These are phyloP conservation scores for Pyracantha coccinea DNA, from an alignment of 331 rosid species.

Conservation along the genomic window DNA sequence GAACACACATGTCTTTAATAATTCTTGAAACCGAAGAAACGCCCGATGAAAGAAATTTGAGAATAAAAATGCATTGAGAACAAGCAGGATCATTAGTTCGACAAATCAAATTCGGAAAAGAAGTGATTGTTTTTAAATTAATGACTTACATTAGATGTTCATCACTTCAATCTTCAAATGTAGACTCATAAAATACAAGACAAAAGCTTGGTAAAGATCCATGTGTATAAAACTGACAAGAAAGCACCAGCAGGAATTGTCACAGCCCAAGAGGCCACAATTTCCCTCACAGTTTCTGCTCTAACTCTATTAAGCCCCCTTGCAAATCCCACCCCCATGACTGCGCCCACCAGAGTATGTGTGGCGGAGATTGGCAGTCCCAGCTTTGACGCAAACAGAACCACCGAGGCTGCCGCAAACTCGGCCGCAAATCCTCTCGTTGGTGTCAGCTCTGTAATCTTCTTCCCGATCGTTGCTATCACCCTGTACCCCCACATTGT, in stretches of 20 bases:
- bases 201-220: conserved; percentile 79
- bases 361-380: conserved; percentile 90
- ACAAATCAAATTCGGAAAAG: conserved; percentile 6
- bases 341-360: conserved; percentile 94
- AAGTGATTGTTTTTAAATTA: conserved; percentile 15
- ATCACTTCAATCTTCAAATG: conserved; percentile 7
- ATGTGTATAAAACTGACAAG: conserved; percentile 71
- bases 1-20: background rate
- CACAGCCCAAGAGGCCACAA: conserved; percentile 82
- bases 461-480: conserved; percentile 95
- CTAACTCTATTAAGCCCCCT: conserved; percentile 86
- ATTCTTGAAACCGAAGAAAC: background rate
- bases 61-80: background rate
- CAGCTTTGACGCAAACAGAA: conserved; percentile 78
- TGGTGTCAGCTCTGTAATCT: conserved; percentile 92
- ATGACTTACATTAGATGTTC: conserved; percentile 8
- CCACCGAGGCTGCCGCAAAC: conserved; percentile 96
- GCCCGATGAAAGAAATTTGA: background rate
- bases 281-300: conserved; percentile 91
- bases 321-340: conserved; percentile 98
- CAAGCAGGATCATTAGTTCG: background rate
- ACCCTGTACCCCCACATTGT: conserved; percentile 97
- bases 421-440: conserved; percentile 99
- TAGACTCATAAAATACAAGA: conserved; percentile 50
- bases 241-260: conserved; percentile 90